A percentile compares a stretch with the other conserved stretches of the same genome.
These are phyloP conservation scores for Selaginella moellendorffii DNA, from an alignment of 75 land plant species.

Conservation along the genomic window DNA sequence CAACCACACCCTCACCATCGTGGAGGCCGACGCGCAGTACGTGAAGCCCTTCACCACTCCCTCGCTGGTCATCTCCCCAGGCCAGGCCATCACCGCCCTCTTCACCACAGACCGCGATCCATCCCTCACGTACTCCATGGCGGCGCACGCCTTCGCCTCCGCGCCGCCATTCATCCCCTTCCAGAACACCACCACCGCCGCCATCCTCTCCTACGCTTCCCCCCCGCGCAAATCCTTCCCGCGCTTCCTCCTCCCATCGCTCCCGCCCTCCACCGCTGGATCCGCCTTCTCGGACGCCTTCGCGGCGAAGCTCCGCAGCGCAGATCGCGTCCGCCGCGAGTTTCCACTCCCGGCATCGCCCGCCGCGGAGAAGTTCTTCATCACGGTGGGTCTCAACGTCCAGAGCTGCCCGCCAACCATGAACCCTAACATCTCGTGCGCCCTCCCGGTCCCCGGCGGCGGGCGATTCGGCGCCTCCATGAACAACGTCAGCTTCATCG, in stretches of 20 bases:
- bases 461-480: background rate
- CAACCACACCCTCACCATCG: constrained; percentile 50
- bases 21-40: constrained; percentile 56
- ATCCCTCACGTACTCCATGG: constrained; percentile 50
- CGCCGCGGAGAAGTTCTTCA: background rate
- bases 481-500: constrained; percentile 19
- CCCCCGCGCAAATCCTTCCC: background rate
- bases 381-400: background rate
- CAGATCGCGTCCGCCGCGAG: background rate
- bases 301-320: background rate
- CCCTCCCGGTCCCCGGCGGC: background rate
- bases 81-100: constrained; percentile 51
- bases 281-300: background rate
- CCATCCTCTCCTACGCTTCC: constrained; percentile 35
- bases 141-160: constrained; percentile 27
- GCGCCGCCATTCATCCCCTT: constrained; percentile 35
- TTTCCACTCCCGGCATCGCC: background rate
- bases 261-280: constrained; percentile 40
- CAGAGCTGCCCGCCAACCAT: background rate
- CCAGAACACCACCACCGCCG: constrained; percentile 46
- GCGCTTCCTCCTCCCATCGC: constrained; percentile 22
- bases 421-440: background rate
- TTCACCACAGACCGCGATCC: constrained; percentile 25
- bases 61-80: constrained; percentile 41
- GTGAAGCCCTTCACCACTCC: constrained; percentile 45